phyloP scores from a whole-genome alignment of 2,329 filamentous ascomycete genomes.

The Thyridium curvatum region DNA sequence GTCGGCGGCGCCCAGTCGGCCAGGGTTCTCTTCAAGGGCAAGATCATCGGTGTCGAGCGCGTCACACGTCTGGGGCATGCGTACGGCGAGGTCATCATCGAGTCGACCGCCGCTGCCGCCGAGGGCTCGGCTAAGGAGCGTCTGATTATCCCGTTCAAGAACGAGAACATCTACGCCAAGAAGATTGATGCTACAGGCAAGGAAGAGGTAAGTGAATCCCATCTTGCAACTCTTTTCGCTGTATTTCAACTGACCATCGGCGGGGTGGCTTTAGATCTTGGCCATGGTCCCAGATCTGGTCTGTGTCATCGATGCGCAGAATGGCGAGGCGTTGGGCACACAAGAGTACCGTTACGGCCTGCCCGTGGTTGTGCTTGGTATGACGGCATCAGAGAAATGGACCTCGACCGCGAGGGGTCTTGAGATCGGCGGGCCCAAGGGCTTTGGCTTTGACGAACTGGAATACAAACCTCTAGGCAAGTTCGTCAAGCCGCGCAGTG shows the following conservation, averaged over 20 bases:
- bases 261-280: slow-evolving; percentile 23
- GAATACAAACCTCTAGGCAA: slow-evolving; percentile 40
- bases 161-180: slow-evolving; percentile 62
- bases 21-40: slow-evolving; percentile 55
- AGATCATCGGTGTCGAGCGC: slow-evolving; percentile 55
- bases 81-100: slow-evolving; percentile 53
- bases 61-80: slow-evolving; percentile 49
- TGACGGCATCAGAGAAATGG: slow-evolving; percentile 37
- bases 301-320: slow-evolving; percentile 47
- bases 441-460: slow-evolving; percentile 40
- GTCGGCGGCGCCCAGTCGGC: slow-evolving; percentile 47
- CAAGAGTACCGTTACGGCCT: slow-evolving; percentile 51
- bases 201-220: slow-evolving; percentile 5
- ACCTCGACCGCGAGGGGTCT: slow-evolving; percentile 38
- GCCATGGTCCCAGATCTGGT: slow-evolving; percentile 52
- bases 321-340: slow-evolving; percentile 48
- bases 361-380: slow-evolving; percentile 41
- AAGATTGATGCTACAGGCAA: slow-evolving; percentile 22
- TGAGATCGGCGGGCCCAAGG: slow-evolving; percentile 41
- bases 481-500: slow-evolving; percentile 42
- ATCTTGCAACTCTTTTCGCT: not conserved
- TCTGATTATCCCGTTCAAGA: slow-evolving; percentile 65
- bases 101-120: slow-evolving; percentile 32
- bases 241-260: not conserved
- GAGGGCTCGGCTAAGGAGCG: slow-evolving; percentile 7